Evolutionary conservation across 805 yeast species (phyloP).

Genomic region (Cyberlindnera veronae): DNA sequence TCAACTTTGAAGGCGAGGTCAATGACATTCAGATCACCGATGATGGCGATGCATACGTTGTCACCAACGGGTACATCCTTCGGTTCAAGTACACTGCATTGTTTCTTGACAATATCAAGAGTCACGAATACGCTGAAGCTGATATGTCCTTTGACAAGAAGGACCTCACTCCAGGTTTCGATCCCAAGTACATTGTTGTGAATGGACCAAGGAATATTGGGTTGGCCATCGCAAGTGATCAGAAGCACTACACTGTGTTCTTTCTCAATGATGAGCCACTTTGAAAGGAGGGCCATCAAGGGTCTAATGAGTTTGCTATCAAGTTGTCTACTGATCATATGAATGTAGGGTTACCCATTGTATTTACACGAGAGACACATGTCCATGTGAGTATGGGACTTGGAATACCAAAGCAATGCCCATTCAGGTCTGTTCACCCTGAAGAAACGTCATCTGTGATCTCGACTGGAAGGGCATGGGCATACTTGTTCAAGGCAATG

Average conservation of each 20-base stretch:
- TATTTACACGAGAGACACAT: too few relatives aligned
- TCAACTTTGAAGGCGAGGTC: slow-evolving; percentile 8
- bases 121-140: background rate
- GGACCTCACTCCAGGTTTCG: slow-evolving; percentile 6
- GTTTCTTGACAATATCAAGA: background rate
- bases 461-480: slow-evolving; percentile 14
- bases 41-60: slow-evolving; percentile 11
- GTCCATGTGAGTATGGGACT: too few relatives aligned
- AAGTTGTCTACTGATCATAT: too few relatives aligned
- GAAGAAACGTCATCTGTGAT: too few relatives aligned
- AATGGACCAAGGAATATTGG: slow-evolving; percentile 30
- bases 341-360: too few relatives aligned
- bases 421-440: too few relatives aligned
- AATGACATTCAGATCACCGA: slow-evolving; percentile 14
- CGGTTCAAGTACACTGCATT: background rate
- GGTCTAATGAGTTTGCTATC: too few relatives aligned
- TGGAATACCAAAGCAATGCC: too few relatives aligned
- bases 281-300: too few relatives aligned
- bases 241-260: slow-evolving; percentile 22
- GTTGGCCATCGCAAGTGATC: slow-evolving; percentile 36
- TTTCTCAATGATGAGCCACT: slow-evolving; percentile 6
- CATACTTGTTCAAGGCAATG: slow-evolving; percentile 19
- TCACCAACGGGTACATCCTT: background rate
- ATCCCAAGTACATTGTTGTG: slow-evolving; percentile 30
- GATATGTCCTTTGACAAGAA: background rate